Base-by-base conservation (phyloP, 768 basidiomycete species). In the Naganishia vishniacii region DNA sequence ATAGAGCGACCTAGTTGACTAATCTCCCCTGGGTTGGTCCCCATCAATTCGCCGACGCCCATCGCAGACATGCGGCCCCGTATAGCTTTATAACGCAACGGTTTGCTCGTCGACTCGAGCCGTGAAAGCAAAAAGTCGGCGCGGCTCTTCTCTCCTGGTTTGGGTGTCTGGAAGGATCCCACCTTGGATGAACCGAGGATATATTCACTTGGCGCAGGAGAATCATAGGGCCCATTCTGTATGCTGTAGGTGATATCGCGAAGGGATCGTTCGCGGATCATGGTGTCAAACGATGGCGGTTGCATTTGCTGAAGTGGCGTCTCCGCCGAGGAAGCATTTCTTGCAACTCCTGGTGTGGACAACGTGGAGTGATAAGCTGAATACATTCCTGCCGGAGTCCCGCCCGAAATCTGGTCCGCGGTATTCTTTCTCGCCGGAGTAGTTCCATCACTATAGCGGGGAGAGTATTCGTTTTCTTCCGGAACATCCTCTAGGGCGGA, bases 41-140 rank as follows among this genome's bases (percentile, higher is more conserved):
- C 4, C 23, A 15, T 25, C 20, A 40, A 37, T 25, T 23, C 53
- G 6, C 23, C 37, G 23, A 18, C 23, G 23, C 37, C 32, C 13
- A 20, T 29, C 28, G 40, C 32, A 6, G 53, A 56, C 53, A 56
- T 56, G 20, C 53, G 53, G 18, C 53, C 53, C 23, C 32, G 15
- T 26, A 56, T 56, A 3, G 53, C 53, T 25, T 56, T 34, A 20
- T 37, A 37, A 20, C 53, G 34, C 23, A 56, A 25, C 34, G 53
- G 53, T 56, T 56, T 56, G 37, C 53, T 56, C 34, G 53, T 56
- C 11, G 53, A 56, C n/a, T 56, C 37, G 18, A 56, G 53, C 23
- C 32, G 32, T 8, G 53, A 56, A n/a, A 56, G 53, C 12, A 56
- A 29, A 34, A 56, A 56, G 12, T 40, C 31, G 9, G 53, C 53